Conservation (phyloP, 2,329 filamentous ascomycete genomes). For the Colletotrichum eremochloae region DNA sequence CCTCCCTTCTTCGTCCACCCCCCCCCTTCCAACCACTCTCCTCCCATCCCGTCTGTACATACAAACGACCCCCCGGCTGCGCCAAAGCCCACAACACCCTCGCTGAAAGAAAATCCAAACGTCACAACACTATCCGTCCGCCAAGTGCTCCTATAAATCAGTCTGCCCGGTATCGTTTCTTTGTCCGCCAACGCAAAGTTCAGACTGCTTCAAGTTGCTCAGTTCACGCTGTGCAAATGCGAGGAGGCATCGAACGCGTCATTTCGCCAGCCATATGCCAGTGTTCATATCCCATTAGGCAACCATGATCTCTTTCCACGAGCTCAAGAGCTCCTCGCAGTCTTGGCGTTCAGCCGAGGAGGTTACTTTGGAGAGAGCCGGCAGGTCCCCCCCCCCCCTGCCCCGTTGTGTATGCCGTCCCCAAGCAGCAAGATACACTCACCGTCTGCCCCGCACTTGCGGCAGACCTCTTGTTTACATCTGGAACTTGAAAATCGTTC, state of each 20-base stretch:
- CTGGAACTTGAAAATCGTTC: slow-evolving; percentile 44
- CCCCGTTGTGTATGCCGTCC: slow-evolving; percentile 49
- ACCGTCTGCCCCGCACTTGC: slow-evolving; percentile 54
- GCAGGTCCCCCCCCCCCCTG: slow-evolving; percentile 43
- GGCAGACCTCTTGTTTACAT: slow-evolving; percentile 52
- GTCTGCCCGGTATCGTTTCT: background rate
- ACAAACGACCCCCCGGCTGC: background rate
- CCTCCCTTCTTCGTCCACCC: background rate
- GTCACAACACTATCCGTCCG: background rate
- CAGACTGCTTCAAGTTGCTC: background rate
- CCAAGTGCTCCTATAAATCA: background rate
- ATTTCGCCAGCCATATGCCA: too few relatives aligned
- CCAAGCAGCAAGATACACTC: slow-evolving; percentile 50
- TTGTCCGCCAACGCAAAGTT: background rate
- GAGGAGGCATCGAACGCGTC: background rate
- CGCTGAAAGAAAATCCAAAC: background rate
- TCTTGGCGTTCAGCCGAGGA: background rate
- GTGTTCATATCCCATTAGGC: too few relatives aligned
- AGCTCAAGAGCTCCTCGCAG: too few relatives aligned
- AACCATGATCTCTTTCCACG: too few relatives aligned
- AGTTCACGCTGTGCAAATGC: background rate
- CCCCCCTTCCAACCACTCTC: too few relatives aligned
- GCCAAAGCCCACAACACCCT: background rate
- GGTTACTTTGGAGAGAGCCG: slow-evolving; percentile 48
- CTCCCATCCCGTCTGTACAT: background rate